Percentiles rank a stretch among this genome's conserved stretches.
These are phyloP conservation scores for Tylopilus sp. DNA, from an alignment of 768 basidiomycete species.

Conservation along the genomic window DNA sequence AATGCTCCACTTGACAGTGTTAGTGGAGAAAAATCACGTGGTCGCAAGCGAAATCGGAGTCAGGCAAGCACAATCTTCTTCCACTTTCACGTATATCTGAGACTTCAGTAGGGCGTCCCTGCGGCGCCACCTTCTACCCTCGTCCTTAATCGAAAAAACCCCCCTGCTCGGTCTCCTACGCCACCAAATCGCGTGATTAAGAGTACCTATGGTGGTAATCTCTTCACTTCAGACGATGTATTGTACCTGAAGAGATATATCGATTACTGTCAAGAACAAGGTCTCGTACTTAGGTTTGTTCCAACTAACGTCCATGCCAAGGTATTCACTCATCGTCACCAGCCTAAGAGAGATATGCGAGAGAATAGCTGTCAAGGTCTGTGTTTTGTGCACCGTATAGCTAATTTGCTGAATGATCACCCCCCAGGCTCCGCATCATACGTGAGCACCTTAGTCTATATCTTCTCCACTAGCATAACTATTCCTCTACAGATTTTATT, in stretches of 20 bases:
- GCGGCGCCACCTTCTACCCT: constrained; percentile 64
- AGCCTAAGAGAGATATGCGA: constrained; percentile 81
- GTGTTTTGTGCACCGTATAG: constrained; percentile 9
- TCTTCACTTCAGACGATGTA: constrained; percentile 84
- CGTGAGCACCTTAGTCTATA: constrained; percentile 42
- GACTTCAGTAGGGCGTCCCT: constrained; percentile 45
- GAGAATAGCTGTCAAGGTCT: constrained; percentile 76
- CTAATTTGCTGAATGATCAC: constrained; percentile 4
- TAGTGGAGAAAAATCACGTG: constrained; percentile 48
- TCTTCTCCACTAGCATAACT: background rate
- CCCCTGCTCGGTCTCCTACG: constrained; percentile 75
- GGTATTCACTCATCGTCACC: constrained; percentile 11
- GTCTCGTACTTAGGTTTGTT: constrained; percentile 69
- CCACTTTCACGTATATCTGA: constrained; percentile 1
- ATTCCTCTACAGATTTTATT: constrained; percentile 63
- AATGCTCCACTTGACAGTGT: constrained; percentile 21
- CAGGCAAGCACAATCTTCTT: constrained; percentile 38
- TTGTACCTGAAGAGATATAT: constrained; percentile 84
- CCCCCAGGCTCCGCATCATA: constrained; percentile 79
- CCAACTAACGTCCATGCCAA: constrained; percentile 15
- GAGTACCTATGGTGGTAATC: constrained; percentile 85
- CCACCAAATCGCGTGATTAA: constrained; percentile 82
- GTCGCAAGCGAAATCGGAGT: constrained; percentile 65
- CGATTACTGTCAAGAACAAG: constrained; percentile 87
- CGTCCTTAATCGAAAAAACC: constrained; percentile 61